Evolutionary conservation across 1,139 yeast species (phyloP).

Genomic region (Debaryomycetaceae sp.): DNA sequence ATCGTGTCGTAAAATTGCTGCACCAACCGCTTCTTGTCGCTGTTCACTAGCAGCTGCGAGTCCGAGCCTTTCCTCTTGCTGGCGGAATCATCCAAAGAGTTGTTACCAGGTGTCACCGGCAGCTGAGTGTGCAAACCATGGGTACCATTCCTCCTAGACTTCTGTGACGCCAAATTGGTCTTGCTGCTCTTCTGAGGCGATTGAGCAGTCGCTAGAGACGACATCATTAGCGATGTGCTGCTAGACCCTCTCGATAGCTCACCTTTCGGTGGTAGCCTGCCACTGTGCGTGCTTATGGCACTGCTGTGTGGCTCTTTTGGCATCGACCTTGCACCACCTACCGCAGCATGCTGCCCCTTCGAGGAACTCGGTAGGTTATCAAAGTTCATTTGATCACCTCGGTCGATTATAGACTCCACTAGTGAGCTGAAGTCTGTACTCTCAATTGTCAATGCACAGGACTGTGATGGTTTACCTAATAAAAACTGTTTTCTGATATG

Average conservation of each 20-base stretch:
- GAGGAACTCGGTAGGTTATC: neutral
- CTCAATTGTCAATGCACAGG: neutral
- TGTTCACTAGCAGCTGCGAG: neutral
- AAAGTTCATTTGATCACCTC: neutral
- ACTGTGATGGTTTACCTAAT: neutral
- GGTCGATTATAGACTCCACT: neutral
- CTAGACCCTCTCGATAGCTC: neutral
- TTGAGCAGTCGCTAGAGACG: neutral
- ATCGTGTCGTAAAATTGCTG: slow-evolving; percentile 35
- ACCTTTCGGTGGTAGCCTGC: neutral
- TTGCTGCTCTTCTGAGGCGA: neutral
- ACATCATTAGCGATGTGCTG: neutral
- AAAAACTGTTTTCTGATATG: neutral
- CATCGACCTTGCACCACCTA: neutral
- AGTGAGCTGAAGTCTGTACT: neutral
- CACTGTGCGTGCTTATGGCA: neutral
- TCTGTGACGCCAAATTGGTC: neutral
- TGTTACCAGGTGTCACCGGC: neutral
- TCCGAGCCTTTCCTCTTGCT: neutral
- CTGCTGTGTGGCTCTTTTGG: neutral
- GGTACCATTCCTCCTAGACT: neutral
- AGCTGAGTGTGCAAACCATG: neutral
- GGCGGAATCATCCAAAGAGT: neutral
- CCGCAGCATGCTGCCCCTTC: neutral
- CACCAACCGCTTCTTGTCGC: slow-evolving; percentile 32